Evolutionary conservation across 2,329 filamentous ascomycete species (phyloP), one percentile per base, ranked within the genome.

Genomic region (Xylaria sp.): DNA sequence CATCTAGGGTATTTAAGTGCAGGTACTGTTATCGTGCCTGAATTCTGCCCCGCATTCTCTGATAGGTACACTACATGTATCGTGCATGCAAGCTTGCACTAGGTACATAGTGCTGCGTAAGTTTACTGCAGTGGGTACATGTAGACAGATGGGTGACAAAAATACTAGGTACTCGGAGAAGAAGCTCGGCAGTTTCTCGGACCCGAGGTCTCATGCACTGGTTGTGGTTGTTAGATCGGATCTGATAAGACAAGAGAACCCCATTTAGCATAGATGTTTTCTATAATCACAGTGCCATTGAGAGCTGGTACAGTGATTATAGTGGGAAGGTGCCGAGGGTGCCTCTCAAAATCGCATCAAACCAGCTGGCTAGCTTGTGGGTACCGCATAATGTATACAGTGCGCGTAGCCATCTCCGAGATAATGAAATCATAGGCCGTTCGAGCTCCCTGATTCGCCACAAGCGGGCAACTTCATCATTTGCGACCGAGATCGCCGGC

Each of bases 401-500:
- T 76, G 75, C 71, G 62, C 49, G 46, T 25, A 6, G 52, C 18
- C 13, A 72, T 73, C 71, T 74, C 73, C 69, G 70, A 73, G 71
- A 67, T 73, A 64, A 76, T 78, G 77, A 78, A 76, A 75, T 78
- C 75, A 78, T 78, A 68, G 70, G 57, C 52, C 59, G 71, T 71
- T 69, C 41, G 55, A 67, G 69, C 63, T 28, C 52, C 70, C 51
- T 79, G 75, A 79, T 79, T 79, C 75, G 77, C 73, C 71, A 75
- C 70, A 61, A 51, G 62, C 33, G 66, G 64, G 52, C 59, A 51
- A 62, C 48, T 70, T 67, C 66, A 72, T 71, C 72, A 70, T 67
- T 74, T 74, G 72, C 65, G 72, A 74, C 78, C 78, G 78, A 79
- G 75, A 77, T 78, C 77, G 78, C 77, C 75, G 70, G 65, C 70